Evolutionary conservation across 805 yeast species (phyloP).

Genomic region (Metschnikowia peoriensis): DNA sequence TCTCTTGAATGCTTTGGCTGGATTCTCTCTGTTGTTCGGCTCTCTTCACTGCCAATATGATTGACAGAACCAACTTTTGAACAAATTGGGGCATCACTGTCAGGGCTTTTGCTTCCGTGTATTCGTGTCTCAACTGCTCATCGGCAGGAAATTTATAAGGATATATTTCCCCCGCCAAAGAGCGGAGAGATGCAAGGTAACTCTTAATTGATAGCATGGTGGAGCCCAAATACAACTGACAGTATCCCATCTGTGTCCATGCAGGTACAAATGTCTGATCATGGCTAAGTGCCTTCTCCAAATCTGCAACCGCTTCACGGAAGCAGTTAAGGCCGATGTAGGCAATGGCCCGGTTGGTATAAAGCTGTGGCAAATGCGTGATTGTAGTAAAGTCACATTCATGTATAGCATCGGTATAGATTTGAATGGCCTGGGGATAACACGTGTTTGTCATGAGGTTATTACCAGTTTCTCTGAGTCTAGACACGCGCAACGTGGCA

Average conservation of each 20-base stretch:
- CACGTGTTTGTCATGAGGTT: slow-evolving; percentile 36
- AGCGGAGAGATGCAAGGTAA: slow-evolving; percentile 31
- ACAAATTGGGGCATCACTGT: slow-evolving; percentile 39
- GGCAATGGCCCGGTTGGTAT: slow-evolving; percentile 41
- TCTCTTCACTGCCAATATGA: slow-evolving; percentile 35
- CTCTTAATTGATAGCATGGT: slow-evolving; percentile 33
- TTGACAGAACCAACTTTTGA: slow-evolving; percentile 32
- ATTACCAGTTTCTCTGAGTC: slow-evolving; percentile 40
- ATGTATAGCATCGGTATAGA: slow-evolving; percentile 37
- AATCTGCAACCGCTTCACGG: slow-evolving; percentile 38
- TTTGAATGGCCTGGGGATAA: slow-evolving; percentile 39
- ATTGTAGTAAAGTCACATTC: slow-evolving; percentile 17
- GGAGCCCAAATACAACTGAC: slow-evolving; percentile 40
- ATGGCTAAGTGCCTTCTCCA: slow-evolving; percentile 29
- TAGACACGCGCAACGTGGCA: slow-evolving; percentile 2
- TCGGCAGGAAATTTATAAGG: slow-evolving; percentile 24
- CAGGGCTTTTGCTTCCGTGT: slow-evolving; percentile 22
- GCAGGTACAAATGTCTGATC: slow-evolving; percentile 40
- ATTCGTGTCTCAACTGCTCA: slow-evolving; percentile 16
- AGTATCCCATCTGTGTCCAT: slow-evolving; percentile 45
- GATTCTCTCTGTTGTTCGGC: slow-evolving; percentile 37
- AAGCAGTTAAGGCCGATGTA: slow-evolving; percentile 41
- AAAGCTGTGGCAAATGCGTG: slow-evolving; percentile 28
- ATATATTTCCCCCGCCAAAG: slow-evolving; percentile 29
- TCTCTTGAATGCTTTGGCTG: slow-evolving; percentile 21